These are phyloP conservation scores for Conringia planisiliqua DNA, from an alignment of 345 rosid genomes.

Conservation along the genomic window DNA sequence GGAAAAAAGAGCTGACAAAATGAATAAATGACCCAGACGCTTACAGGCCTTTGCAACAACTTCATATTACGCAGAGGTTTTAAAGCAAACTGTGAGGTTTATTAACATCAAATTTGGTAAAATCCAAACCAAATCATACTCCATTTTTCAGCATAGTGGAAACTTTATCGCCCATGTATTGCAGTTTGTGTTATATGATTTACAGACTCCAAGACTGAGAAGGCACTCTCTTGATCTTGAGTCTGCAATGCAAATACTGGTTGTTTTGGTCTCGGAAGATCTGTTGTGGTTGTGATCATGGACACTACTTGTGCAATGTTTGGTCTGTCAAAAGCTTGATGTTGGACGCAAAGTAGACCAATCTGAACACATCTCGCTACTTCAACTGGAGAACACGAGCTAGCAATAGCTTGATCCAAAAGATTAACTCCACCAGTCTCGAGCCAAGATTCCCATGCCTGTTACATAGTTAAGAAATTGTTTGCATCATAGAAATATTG, in stretches of 20 bases:
- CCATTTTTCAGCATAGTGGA: neutral
- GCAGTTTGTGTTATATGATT: conserved; percentile 22
- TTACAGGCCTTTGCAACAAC: too few species aligned
- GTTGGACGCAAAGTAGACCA: conserved; percentile 23
- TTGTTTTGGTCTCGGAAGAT: conserved; percentile 14
- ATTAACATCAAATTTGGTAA: neutral
- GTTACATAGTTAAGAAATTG: neutral
- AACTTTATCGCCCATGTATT: conserved; percentile 9
- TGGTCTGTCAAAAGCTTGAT: conserved; percentile 22
- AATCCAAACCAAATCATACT: neutral
- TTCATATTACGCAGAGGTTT: too few species aligned
- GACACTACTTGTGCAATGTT: conserved; percentile 18
- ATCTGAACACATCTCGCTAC: conserved; percentile 23
- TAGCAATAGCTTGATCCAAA: conserved; percentile 7
- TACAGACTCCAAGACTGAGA: conserved; percentile 9
- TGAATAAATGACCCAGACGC: neutral
- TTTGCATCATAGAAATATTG: neutral
- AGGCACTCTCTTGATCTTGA: neutral
- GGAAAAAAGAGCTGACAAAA: too few species aligned
- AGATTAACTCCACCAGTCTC: conserved; percentile 2
- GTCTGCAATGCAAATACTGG: conserved; percentile 6
- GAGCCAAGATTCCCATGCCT: conserved; percentile 27
- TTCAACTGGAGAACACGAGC: neutral
- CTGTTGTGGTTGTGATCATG: conserved; percentile 10
- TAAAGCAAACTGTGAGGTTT: neutral